Conservation (phyloP, 1,284 basidiomycete genomes). For the Exsudoporus floridanus region DNA sequence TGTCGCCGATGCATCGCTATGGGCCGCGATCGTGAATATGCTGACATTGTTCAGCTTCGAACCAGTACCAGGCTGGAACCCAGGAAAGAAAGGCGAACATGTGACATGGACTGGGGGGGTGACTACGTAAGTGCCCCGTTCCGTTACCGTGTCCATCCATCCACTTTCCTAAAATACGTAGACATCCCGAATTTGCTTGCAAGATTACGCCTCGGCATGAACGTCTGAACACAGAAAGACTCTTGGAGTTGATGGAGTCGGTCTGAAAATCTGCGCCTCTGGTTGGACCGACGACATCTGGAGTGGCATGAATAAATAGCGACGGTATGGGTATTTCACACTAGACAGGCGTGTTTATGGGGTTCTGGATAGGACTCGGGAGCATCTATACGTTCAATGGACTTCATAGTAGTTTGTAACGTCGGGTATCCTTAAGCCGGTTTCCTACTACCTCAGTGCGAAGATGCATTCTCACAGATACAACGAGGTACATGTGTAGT, state of each 20-base stretch:
- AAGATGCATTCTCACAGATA: background rate
- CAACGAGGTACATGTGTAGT: too few species aligned
- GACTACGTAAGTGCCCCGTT: slow-evolving; percentile 3
- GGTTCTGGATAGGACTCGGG: too few species aligned
- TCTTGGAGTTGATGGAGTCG: background rate
- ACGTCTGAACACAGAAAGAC: background rate
- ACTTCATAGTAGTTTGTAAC: slow-evolving; percentile 21
- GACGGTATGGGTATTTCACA: background rate
- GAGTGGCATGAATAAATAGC: background rate
- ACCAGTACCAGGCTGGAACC: slow-evolving; percentile 1
- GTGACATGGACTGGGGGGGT: slow-evolving; percentile 6
- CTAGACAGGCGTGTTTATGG: too few species aligned
- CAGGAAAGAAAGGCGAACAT: slow-evolving; percentile 9
- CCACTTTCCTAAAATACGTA: background rate
- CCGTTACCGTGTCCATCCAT: background rate
- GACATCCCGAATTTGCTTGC: slow-evolving; percentile 11
- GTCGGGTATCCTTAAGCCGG: slow-evolving; percentile 1
- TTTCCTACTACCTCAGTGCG: background rate
- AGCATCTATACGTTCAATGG: background rate
- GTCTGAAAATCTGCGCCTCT: background rate
- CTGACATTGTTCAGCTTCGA: slow-evolving; percentile 11
- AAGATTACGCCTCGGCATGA: slow-evolving; percentile 10
- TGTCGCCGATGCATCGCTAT: slow-evolving; percentile 37
- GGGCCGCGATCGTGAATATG: slow-evolving; percentile 12
- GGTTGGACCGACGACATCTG: background rate